phyloP scores from a whole-genome alignment of 1,284 basidiomycete species.

The Ganoderma leucocontextum region DNA sequence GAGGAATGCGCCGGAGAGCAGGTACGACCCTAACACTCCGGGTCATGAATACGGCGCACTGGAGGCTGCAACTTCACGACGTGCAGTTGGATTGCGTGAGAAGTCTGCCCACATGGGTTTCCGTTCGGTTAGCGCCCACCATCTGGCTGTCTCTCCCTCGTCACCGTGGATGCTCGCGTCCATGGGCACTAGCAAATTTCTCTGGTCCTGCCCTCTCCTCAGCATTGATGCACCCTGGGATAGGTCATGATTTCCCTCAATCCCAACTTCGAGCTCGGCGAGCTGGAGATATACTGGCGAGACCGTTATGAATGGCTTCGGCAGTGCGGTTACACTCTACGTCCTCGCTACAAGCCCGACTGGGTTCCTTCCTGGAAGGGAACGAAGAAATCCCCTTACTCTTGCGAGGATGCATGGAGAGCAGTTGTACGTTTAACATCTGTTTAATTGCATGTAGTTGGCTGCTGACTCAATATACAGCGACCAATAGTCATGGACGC shows the following conservation, averaged over 20 bases:
- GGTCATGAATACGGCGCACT: too few relatives aligned
- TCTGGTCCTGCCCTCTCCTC: neutral
- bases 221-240: neutral
- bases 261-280: neutral
- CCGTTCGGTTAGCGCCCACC: neutral
- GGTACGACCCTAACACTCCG: too few relatives aligned
- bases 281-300: neutral
- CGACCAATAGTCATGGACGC: slow-evolving; percentile 33
- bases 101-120: neutral
- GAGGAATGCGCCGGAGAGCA: too few relatives aligned
- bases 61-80: too few relatives aligned
- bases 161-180: too few relatives aligned
- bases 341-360: slow-evolving; percentile 27
- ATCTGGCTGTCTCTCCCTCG: too few relatives aligned
- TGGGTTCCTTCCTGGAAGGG: slow-evolving; percentile 32
- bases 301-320: slow-evolving; percentile 11
- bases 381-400: neutral
- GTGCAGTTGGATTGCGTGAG: too few relatives aligned
- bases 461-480: slow-evolving; percentile 30
- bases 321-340: slow-evolving; percentile 27
- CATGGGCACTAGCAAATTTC: neutral
- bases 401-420: slow-evolving; percentile 23
- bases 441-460: slow-evolving; percentile 28
- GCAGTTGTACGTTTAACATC: neutral
- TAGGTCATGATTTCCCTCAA: neutral